phyloP scores from a whole-genome alignment of 2,329 filamentous ascomycete species.

The Neofusicoccum cordaticola region DNA sequence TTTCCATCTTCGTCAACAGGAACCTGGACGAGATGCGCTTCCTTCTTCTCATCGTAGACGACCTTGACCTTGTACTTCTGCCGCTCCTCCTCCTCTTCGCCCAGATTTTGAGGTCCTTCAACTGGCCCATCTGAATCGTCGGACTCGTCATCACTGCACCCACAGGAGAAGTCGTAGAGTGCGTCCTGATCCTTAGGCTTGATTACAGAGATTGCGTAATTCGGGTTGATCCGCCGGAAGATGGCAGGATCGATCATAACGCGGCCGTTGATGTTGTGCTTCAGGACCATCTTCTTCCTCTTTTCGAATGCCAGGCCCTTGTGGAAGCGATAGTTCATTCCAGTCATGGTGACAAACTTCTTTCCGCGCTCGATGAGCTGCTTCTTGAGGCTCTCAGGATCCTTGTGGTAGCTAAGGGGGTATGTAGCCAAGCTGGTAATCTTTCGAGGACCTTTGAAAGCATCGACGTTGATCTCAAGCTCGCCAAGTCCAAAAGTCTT shows the following conservation, averaged over 20 bases:
- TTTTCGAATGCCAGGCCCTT: conserved; percentile 84
- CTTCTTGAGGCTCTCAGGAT: conserved; percentile 62
- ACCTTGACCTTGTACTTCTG: conserved; percentile 6
- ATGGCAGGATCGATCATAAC: conserved; percentile 85
- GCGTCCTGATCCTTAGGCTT: conserved; percentile 62
- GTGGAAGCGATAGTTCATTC: conserved; percentile 79
- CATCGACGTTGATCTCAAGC: conserved; percentile 65
- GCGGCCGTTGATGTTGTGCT: conserved; percentile 81
- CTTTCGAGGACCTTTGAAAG: conserved; percentile 78
- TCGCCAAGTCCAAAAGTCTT: conserved; percentile 77
- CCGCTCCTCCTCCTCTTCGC: conserved; percentile 18
- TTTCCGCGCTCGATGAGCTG: conserved; percentile 77
- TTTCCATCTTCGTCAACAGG: conserved; percentile 55
- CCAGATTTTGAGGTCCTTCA: conserved; percentile 25
- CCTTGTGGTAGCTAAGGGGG: conserved; percentile 76
- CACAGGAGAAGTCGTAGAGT: conserved; percentile 52
- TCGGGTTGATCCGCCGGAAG: conserved; percentile 80
- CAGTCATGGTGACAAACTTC: conserved; percentile 77
- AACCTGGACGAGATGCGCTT: conserved; percentile 52
- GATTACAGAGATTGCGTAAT: conserved; percentile 74
- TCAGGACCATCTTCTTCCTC: conserved; percentile 70
- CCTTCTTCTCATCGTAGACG: conserved; percentile 27
- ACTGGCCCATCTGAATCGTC: conserved; percentile 45
- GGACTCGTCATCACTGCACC: conserved; percentile 50
- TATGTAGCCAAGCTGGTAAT: conserved; percentile 77